These are phyloP conservation scores for Erysimum pusillum DNA, from an alignment of 441 rosid genomes.

Conservation along the genomic window DNA sequence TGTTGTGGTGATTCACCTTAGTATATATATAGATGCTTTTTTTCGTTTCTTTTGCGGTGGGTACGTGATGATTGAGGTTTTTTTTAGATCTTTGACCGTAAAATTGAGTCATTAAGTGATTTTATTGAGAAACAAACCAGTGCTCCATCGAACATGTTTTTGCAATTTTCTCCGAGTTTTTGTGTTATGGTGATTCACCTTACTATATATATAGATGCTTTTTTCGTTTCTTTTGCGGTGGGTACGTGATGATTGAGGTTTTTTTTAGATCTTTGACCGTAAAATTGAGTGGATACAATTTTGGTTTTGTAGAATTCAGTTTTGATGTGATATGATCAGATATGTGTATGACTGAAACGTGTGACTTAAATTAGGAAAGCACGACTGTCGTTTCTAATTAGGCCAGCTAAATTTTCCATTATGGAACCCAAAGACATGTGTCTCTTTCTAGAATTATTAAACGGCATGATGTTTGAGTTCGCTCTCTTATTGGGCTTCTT, in stretches of 20 bases:
- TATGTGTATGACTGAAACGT: conserved; percentile 41
- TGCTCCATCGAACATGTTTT: neutral
- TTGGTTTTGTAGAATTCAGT: neutral
- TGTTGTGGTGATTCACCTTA: no score
- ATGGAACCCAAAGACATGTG: conserved; percentile 2
- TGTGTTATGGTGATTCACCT: neutral
- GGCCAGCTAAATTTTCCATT: neutral
- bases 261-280: no score
- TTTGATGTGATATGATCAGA: conserved; percentile 9
- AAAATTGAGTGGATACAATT: neutral
- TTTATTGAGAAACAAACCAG: no score
- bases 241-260: no score
- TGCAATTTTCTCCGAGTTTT: neutral
- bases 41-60: no score
- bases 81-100: no score
- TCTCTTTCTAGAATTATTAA: conserved; percentile 3
- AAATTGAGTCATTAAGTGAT: no score
- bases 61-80: no score
- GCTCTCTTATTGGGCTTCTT: conserved; percentile 6
- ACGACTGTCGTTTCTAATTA: conserved; percentile 1
- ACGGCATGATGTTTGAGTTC: conserved; percentile 21
- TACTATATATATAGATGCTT: no score
- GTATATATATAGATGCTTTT: no score
- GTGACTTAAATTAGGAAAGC: conserved; percentile 17
- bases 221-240: no score